Conservation (phyloP, 352 stramenopile species). For the Halophytophthora batemanensis region DNA sequence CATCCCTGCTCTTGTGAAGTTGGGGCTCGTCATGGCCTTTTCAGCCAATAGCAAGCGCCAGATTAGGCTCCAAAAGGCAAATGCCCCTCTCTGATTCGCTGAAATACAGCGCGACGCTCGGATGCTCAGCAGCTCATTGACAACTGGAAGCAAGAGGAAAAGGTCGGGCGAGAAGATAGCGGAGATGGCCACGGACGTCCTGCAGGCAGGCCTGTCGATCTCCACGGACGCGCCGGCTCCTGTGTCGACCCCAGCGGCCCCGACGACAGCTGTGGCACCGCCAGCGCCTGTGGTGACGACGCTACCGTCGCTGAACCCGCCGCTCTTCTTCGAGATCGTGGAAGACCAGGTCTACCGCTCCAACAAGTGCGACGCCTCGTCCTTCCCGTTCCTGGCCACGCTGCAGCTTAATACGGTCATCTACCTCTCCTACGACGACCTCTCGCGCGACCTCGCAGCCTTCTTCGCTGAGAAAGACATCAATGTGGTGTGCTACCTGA, state of each 20-base stretch:
- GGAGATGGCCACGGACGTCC: no score
- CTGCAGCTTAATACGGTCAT: slow-evolving; percentile 83
- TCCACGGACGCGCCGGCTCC: neutral
- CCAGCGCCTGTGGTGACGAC: slow-evolving; percentile 36
- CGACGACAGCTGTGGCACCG: slow-evolving; percentile 5
- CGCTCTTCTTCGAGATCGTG: slow-evolving; percentile 87
- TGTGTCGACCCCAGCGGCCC: slow-evolving; percentile 7
- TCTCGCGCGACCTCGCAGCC: slow-evolving; percentile 68
- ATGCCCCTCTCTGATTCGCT: no score
- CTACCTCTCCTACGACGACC: slow-evolving; percentile 83
- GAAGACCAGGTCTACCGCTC: slow-evolving; percentile 81
- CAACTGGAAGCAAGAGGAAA: no score
- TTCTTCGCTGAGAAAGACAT: slow-evolving; percentile 85
- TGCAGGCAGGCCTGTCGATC: no score
- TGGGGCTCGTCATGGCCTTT: no score
- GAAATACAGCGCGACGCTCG: no score
- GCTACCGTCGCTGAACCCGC: slow-evolving; percentile 77
- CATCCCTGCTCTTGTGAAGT: no score
- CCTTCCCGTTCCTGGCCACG: slow-evolving; percentile 77
- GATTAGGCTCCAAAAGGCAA: no score
- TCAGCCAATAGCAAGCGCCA: no score
- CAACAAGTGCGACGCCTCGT: slow-evolving; percentile 86
- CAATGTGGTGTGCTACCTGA: slow-evolving; percentile 42
- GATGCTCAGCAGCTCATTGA: no score
- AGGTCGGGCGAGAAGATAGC: no score